Evolutionary conservation across 106 monocot genomes (phyloP), one percentile per base, ranked within the genome.

Genomic region (Apostasia shenzhenica): DNA sequence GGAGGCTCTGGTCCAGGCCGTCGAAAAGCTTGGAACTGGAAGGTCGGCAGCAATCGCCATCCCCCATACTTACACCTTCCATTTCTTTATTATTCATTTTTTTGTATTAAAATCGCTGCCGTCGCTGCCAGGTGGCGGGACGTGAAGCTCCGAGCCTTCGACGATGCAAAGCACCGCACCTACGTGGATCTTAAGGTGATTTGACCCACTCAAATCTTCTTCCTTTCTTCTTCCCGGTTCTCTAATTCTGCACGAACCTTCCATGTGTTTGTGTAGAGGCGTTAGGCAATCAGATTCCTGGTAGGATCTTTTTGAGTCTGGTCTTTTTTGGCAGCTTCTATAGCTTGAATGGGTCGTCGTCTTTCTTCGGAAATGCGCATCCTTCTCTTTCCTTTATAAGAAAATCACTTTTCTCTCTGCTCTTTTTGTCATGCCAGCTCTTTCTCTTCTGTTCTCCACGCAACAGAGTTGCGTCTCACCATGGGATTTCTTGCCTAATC

Each of bases 181-280:
- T 99, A 99, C 56, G 99, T 99, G 57, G 99, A 99, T 79, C 81
- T 99, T 6, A 99, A 99, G 87, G 99, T 99, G 77, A 59, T 48
- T 37, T 4, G 26, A n/a, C 5, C 8, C 3, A 48, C 47, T 6
- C 46, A 48, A 48, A 65, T 14, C 48, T 48, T 48, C 48, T 5
- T 5, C 4, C 50, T 5, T 0, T 50, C 4, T 50, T 50, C 4
- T 8, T 5, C 8, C 6, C 14, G 2, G n/a, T 39, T 2, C 48
- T 65, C 47, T 7, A 48, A 9, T 2, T 6, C 8, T 26, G 48
- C 13, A 47, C 12, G 47, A 65, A 65, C 44, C 48, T 65, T 65
- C 65, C 65, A 48, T 48, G 65, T 48, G 65, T 37, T 37, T 65
- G 48, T 48, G 62, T 38, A 8, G 65, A 65, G 65, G 6, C 65